Base-by-base conservation (phyloP, 2,329 filamentous ascomycete species). In the Bipolaris victoriae region DNA sequence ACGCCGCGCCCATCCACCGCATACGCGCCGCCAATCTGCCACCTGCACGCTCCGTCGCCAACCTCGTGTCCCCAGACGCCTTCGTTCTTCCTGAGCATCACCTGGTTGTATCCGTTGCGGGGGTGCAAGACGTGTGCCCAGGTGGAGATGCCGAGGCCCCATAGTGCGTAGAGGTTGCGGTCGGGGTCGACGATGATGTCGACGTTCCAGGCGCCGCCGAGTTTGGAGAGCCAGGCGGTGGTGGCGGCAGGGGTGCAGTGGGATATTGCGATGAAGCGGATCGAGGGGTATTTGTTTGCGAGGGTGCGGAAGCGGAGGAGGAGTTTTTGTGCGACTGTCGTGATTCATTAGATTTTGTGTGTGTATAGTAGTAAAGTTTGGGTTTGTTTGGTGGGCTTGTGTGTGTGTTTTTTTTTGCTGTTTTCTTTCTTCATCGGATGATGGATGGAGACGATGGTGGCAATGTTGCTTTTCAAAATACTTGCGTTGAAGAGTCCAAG, bases 211-310 rank as follows among this genome's bases (percentile, higher is more conserved):
- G 83, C 77, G 57, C 85, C 84, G 68, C 85, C 85, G 11, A 87
- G 71, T 16, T 85, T 77, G 61, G 84, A 82, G 44, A 86, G 66
- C 85, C 85, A 87, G 61, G 83, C 83, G 36, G 78, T 72, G 1
- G 85, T 87, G 29, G 85, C 84, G 20, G 79, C 76, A 3, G 77
- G 72, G 7, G 84, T 86, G 37, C 85, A 83, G 75, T 88, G 85
- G 22, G 84, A 87, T 49, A 87, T 78, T 61, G 85, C 84, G 54
- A 87, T 77, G 76, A 84, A 87, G 56, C 79, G 79, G 10, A 87
- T 75, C 40, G 76, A 74, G 49, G 80, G 76, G 63, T 84, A 78
- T 49, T 81, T 81, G 71, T 82, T 83, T 11, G 84, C 80, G 55
- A 87, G 78, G 41, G 81, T 76, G 49, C 84, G 83, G 52, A 87